Evolutionary conservation across 2,329 filamentous ascomycete species (phyloP).

Genomic region (Claviceps maximensis): DNA sequence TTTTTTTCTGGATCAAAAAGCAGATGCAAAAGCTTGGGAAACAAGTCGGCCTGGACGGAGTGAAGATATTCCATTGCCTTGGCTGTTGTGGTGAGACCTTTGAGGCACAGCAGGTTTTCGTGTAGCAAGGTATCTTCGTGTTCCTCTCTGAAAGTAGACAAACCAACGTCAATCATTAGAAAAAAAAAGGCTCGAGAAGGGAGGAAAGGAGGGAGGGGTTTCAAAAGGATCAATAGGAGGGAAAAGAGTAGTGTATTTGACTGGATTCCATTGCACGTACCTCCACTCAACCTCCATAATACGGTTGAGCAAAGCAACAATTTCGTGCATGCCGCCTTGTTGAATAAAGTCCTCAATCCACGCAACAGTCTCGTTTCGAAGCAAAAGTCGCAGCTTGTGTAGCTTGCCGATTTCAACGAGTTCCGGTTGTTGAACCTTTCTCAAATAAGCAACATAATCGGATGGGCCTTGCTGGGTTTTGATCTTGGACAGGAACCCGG

Average conservation of each 20-base stretch:
- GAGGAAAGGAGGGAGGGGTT: not conserved
- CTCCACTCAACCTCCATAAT: slow-evolving; percentile 96
- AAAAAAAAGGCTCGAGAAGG: not conserved
- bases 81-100: slow-evolving; percentile 85
- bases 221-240: not conserved
- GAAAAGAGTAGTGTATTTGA: not conserved
- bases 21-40: slow-evolving; percentile 76
- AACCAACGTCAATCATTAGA: slow-evolving; percentile 8
- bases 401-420: slow-evolving; percentile 85
- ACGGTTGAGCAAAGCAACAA: slow-evolving; percentile 74
- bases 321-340: slow-evolving; percentile 83
- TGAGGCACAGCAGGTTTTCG: slow-evolving; percentile 83
- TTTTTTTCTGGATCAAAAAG: slow-evolving; percentile 97
- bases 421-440: slow-evolving; percentile 68
- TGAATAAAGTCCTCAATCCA: slow-evolving; percentile 92
- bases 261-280: slow-evolving; percentile 25
- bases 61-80: slow-evolving; percentile 71
- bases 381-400: slow-evolving; percentile 77
- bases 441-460: slow-evolving; percentile 78
- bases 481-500: slow-evolving; percentile 50
- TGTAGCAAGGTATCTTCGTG: slow-evolving; percentile 90
- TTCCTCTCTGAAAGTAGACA: slow-evolving; percentile 53
- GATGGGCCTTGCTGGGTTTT: slow-evolving; percentile 62
- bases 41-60: slow-evolving; percentile 65
- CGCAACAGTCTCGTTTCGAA: slow-evolving; percentile 87